Evolutionary conservation across 352 stramenopile genomes (phyloP).

Genomic region (Globisporangium polare): DNA sequence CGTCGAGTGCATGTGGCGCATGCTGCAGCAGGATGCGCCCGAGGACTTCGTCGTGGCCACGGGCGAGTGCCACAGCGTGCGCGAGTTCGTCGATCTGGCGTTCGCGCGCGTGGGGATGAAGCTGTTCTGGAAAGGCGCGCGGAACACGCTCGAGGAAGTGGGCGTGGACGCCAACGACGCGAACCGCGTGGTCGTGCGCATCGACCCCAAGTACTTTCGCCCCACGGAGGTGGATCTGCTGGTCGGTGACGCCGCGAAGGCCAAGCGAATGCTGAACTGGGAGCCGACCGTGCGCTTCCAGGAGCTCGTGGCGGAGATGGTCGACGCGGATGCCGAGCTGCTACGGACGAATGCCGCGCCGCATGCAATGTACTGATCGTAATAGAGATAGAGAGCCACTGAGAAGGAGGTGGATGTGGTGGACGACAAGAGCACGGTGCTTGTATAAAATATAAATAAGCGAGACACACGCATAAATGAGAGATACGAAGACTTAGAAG

Average conservation of each 20-base stretch:
- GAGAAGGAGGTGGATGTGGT: background rate
- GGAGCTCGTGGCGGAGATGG: constrained; percentile 96
- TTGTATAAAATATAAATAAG: constrained; percentile 12
- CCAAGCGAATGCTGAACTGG: constrained; percentile 90
- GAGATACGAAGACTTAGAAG: constrained; percentile 30
- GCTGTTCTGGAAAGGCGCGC: constrained; percentile 91
- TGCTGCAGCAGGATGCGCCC: constrained; percentile 89
- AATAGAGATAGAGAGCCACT: background rate
- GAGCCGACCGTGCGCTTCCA: constrained; percentile 89
- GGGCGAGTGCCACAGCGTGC: constrained; percentile 97
- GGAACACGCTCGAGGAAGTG: constrained; percentile 91
- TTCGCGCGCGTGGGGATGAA: constrained; percentile 88
- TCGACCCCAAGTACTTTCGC: constrained; percentile 98
- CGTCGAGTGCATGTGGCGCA: constrained; percentile 99
- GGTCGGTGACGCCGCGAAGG: constrained; percentile 94
- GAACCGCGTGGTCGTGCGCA: constrained; percentile 89
- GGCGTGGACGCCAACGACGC: constrained; percentile 89
- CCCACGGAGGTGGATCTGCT: constrained; percentile 98
- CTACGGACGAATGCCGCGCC: constrained; percentile 15
- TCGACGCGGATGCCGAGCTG: constrained; percentile 73
- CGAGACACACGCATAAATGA: constrained; percentile 5
- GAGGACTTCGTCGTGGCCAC: constrained; percentile 89
- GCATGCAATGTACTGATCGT: constrained; percentile 5
- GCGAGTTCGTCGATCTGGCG: constrained; percentile 97
- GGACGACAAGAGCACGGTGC: background rate